A percentile compares a stretch with the other conserved stretches of the same genome.
phyloP scores from a whole-genome alignment of 2,329 filamentous ascomycete genomes.

The Scytalidium sp. region DNA sequence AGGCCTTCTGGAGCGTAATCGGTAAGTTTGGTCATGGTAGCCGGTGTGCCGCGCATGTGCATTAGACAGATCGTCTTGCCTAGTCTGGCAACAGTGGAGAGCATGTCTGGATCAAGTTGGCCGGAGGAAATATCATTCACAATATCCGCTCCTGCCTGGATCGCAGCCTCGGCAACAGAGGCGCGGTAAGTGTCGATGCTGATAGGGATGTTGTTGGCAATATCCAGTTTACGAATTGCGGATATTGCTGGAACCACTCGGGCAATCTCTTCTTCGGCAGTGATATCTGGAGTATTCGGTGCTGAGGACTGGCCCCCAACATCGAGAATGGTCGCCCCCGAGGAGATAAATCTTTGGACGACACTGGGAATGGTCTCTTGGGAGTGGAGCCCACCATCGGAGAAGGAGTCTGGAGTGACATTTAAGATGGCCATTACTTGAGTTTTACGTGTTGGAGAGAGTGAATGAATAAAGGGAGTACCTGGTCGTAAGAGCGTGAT shows the following conservation, averaged over 20 bases:
- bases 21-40: slow-evolving; percentile 60
- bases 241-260: slow-evolving; percentile 79
- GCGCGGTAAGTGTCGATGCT: slow-evolving; percentile 94
- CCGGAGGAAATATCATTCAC: slow-evolving; percentile 95
- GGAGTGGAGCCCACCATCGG: slow-evolving; percentile 72
- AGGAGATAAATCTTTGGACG: slow-evolving; percentile 60
- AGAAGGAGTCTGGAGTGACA: slow-evolving; percentile 94
- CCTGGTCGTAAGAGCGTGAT: slow-evolving; percentile 52
- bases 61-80: slow-evolving; percentile 75
- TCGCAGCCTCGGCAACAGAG: slow-evolving; percentile 71
- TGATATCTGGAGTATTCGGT: slow-evolving; percentile 67
- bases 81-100: slow-evolving; percentile 72
- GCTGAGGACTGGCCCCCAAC: slow-evolving; percentile 92
- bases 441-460: slow-evolving; percentile 55
- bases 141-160: slow-evolving; percentile 80
- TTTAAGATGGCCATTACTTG: slow-evolving; percentile 94
- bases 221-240: slow-evolving; percentile 65
- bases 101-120: slow-evolving; percentile 74
- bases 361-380: slow-evolving; percentile 50
- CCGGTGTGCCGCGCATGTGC: slow-evolving; percentile 70
- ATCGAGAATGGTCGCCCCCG: slow-evolving; percentile 82
- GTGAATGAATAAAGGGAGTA: slow-evolving; percentile 55
- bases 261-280: slow-evolving; percentile 68
- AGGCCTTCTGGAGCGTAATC: slow-evolving; percentile 56
- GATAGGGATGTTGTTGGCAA: slow-evolving; percentile 63